Evolutionary conservation across 1,139 yeast species (phyloP).

Genomic region (Geotrichum phurueaensis): DNA sequence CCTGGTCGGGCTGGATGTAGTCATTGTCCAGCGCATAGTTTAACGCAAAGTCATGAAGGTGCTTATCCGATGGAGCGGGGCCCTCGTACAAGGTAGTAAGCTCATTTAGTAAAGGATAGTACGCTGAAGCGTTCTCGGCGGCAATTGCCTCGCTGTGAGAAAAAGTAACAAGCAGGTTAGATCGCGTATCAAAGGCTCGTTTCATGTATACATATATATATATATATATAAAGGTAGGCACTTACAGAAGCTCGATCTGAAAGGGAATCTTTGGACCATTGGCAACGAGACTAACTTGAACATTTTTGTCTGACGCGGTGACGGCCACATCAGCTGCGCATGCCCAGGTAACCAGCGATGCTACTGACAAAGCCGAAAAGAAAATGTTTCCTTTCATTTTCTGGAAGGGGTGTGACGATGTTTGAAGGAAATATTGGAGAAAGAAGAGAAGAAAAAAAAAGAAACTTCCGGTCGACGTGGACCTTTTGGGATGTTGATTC

Average conservation of each 20-base stretch:
- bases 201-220: not conserved
- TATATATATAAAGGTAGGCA: conserved; percentile 11
- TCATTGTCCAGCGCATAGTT: conserved; percentile 31
- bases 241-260: conserved; percentile 44
- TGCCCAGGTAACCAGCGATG: not conserved
- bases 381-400: not conserved
- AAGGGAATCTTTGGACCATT: conserved; percentile 40
- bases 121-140: conserved; percentile 45
- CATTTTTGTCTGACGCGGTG: conserved; percentile 6
- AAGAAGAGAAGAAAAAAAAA: not conserved
- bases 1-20: conserved; percentile 23
- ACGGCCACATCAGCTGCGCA: not conserved
- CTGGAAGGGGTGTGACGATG: not conserved
- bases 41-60: conserved; percentile 39
- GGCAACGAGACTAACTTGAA: conserved; percentile 28
- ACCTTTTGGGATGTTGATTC: not conserved
- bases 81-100: conserved; percentile 34
- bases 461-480: not conserved
- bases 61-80: conserved; percentile 33
- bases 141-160: conserved; percentile 50
- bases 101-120: conserved; percentile 42
- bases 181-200: not conserved
- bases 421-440: not conserved
- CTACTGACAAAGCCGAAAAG: conserved; percentile 4
- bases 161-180: not conserved